phyloP scores from a whole-genome alignment of 2,329 filamentous ascomycete genomes.

The Zalaria sp. region DNA sequence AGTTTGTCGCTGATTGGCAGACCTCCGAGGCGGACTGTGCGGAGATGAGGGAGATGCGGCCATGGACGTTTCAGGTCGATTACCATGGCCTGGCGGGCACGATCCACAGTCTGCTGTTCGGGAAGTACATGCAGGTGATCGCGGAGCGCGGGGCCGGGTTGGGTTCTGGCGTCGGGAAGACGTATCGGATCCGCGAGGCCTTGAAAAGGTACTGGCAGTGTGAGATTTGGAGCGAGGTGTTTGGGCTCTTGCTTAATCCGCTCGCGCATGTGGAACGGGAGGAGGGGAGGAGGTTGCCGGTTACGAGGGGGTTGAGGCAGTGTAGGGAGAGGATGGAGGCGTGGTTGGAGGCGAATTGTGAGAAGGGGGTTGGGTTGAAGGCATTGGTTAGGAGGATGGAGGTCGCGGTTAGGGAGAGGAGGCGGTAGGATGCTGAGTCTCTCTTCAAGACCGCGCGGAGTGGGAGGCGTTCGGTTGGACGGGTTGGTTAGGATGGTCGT shows the following conservation, averaged over 20 bases:
- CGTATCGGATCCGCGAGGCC: slow-evolving; percentile 66
- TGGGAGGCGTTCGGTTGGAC: too few relatives aligned
- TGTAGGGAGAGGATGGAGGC: slow-evolving; percentile 68
- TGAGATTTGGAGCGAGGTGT: slow-evolving; percentile 73
- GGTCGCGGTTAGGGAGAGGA: slow-evolving; percentile 43
- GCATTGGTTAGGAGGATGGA: slow-evolving; percentile 49
- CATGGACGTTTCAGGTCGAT: slow-evolving; percentile 97
- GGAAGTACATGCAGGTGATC: slow-evolving; percentile 80
- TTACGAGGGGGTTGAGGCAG: slow-evolving; percentile 52
- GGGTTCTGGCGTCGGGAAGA: slow-evolving; percentile 44
- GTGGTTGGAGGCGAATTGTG: slow-evolving; percentile 69
- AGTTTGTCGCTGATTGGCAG: slow-evolving; percentile 94
- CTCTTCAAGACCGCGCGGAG: too few relatives aligned
- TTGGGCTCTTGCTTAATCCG: slow-evolving; percentile 79
- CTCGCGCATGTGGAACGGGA: slow-evolving; percentile 50
- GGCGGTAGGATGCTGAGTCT: slow-evolving; percentile 9
- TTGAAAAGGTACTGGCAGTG: slow-evolving; percentile 96
- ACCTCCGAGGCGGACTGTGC: slow-evolving; percentile 76
- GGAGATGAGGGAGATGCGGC: slow-evolving; percentile 85
- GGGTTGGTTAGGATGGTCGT: too few relatives aligned
- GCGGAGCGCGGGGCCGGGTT: slow-evolving; percentile 35
- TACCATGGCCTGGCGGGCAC: slow-evolving; percentile 86
- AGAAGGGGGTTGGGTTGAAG: slow-evolving; percentile 54
- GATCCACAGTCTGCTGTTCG: slow-evolving; percentile 85
- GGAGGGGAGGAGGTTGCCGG: slow-evolving; percentile 54